phyloP scores from a whole-genome alignment of 306 rosid species.

The Medicago ruthenica region DNA sequence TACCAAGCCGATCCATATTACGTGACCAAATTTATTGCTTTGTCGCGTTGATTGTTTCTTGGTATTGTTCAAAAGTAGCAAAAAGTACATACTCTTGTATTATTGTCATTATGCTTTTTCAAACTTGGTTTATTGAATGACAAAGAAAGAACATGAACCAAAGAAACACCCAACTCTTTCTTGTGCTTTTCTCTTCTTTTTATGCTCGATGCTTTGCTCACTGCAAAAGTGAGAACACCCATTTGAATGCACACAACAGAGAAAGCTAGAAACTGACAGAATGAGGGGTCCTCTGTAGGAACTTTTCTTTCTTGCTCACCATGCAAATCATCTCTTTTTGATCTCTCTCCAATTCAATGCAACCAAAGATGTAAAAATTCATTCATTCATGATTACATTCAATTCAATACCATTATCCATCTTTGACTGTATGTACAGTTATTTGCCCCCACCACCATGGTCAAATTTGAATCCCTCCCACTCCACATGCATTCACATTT shows the following conservation, averaged over 20 bases:
- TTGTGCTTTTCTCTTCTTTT: constrained; percentile 56
- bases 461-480: constrained; percentile 45
- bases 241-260: constrained; percentile 46
- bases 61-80: constrained; percentile 47
- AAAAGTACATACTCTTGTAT: constrained; percentile 45
- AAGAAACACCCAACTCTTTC: constrained; percentile 32
- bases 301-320: constrained; percentile 53
- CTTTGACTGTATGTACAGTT: constrained; percentile 46
- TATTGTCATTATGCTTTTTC: constrained; percentile 50
- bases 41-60: constrained; percentile 42
- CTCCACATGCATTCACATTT: constrained; percentile 34
- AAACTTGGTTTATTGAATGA: constrained; percentile 34
- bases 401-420: constrained; percentile 48
- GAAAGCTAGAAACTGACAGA: constrained; percentile 29
- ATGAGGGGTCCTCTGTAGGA: constrained; percentile 25
- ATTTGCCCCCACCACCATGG: constrained; percentile 45
- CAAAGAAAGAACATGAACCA: background rate
- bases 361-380: constrained; percentile 46
- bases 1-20: constrained; percentile 36
- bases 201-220: constrained; percentile 35
- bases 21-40: constrained; percentile 40
- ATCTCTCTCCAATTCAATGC: constrained; percentile 34
- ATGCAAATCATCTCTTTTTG: constrained; percentile 34
- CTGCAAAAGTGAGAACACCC: constrained; percentile 32
- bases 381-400: constrained; percentile 34